Conservation (phyloP, 805 yeast species). For the Zygoascus bituminiphila region DNA sequence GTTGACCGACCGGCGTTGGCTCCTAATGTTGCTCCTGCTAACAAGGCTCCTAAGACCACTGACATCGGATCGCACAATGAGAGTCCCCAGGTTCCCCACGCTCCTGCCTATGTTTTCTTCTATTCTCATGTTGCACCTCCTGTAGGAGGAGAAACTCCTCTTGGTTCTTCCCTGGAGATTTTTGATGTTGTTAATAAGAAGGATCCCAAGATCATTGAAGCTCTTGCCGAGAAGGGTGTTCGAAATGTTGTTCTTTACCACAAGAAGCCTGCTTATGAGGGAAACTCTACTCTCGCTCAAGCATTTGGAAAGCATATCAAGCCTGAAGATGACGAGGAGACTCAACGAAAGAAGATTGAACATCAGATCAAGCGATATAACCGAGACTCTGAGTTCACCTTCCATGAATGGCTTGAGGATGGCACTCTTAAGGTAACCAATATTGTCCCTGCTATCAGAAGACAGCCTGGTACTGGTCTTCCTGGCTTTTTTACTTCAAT, state of each 20-base stretch:
- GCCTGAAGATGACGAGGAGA: constrained; percentile 6
- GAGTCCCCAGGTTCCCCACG: constrained; percentile 11
- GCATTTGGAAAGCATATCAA: constrained; percentile 11
- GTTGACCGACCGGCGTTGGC: constrained; percentile 9
- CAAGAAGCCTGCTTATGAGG: constrained; percentile 3
- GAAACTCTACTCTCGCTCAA: constrained; percentile 7
- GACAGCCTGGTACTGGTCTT: constrained; percentile 6
- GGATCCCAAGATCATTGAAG: constrained; percentile 6
- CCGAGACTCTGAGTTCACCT: constrained; percentile 6
- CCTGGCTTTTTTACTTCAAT: constrained; percentile 7
- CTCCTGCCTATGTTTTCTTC: constrained; percentile 9
- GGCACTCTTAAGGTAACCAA: constrained; percentile 7
- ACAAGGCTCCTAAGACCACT: constrained; percentile 4
- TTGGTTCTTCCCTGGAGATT: constrained; percentile 6
- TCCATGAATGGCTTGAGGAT: constrained; percentile 9
- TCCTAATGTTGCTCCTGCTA: constrained; percentile 11
- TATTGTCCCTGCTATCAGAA: constrained; percentile 6
- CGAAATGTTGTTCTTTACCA: neutral
- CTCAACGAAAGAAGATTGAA: constrained; percentile 4
- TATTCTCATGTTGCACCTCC: constrained; percentile 8
- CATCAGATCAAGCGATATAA: constrained; percentile 7
- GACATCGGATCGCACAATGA: constrained; percentile 8
- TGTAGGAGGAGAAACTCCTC: constrained; percentile 10
- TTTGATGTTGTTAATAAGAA: constrained; percentile 3
- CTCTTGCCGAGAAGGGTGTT: constrained; percentile 7